These are phyloP conservation scores for Coleophoma crateriformis DNA, from an alignment of 2,329 filamentous ascomycete species.

Conservation along the genomic window DNA sequence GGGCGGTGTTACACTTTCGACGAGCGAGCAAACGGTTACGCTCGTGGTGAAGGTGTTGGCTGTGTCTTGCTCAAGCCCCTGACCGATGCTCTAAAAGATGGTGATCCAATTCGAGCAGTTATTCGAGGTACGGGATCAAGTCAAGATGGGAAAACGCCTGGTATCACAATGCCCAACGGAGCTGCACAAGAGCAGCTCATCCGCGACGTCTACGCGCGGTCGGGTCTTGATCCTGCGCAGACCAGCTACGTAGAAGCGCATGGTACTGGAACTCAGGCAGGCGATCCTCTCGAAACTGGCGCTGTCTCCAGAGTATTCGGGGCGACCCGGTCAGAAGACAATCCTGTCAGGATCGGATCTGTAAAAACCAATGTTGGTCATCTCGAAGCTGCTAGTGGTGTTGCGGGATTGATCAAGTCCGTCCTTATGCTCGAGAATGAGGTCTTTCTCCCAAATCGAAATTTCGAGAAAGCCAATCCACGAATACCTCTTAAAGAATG, in stretches of 20 bases:
- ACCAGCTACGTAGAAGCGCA: neutral
- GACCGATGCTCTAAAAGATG: conserved; percentile 30
- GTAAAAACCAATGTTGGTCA: conserved; percentile 17
- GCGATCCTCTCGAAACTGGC: conserved; percentile 7
- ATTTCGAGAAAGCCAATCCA: conserved; percentile 28
- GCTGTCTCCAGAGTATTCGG: conserved; percentile 3
- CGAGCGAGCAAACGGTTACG: conserved; percentile 35
- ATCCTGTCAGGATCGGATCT: conserved; percentile 3
- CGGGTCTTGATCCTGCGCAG: neutral
- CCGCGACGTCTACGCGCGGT: neutral
- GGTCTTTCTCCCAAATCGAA: conserved; percentile 12
- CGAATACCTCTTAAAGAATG: conserved; percentile 3
- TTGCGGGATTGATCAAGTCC: conserved; percentile 4
- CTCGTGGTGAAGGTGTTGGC: conserved; percentile 36
- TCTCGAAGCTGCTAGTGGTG: conserved; percentile 11
- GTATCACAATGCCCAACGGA: conserved; percentile 37
- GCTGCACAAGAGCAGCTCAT: conserved; percentile 29
- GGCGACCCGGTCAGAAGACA: neutral
- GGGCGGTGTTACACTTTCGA: conserved; percentile 27
- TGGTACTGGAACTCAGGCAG: conserved; percentile 8
- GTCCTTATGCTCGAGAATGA: conserved; percentile 14
- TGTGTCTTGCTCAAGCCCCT: conserved; percentile 32
- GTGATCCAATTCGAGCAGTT: conserved; percentile 35
- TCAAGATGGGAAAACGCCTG: conserved; percentile 36
- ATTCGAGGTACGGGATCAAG: conserved; percentile 34